Evolutionary conservation across 257 asterid species (phyloP).

Genomic region (Penstemon eatonii): DNA sequence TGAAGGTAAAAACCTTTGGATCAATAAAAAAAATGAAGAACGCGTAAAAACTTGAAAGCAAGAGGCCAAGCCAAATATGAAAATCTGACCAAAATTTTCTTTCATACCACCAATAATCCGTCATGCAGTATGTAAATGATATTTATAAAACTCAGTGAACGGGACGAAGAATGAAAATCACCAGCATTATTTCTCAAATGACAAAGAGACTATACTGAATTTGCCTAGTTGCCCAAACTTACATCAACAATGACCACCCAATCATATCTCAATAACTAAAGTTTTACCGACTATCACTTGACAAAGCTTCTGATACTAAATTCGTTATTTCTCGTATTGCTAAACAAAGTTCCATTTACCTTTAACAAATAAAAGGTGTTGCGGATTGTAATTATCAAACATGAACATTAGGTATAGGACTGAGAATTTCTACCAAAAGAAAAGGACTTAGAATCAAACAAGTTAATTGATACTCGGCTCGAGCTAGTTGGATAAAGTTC

Average conservation of each 20-base stretch:
- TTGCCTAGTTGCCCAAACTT: not conserved
- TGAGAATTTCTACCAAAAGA: no score
- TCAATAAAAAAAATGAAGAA: conserved; percentile 6
- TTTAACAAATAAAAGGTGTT: no score
- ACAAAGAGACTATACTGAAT: not conserved
- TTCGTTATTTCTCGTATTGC: no score
- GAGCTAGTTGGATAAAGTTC: no score
- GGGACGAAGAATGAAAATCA: not conserved
- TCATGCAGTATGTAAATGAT: not conserved
- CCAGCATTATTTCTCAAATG: not conserved
- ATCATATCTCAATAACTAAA: not conserved
- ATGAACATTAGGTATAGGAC: no score
- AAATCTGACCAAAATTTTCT: not conserved
- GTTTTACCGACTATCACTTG: no score
- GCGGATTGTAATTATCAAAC: no score
- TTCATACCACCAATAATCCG: not conserved
- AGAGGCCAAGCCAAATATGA: not conserved
- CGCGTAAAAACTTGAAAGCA: conserved; percentile 14
- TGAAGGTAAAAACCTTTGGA: not conserved
- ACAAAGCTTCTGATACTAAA: no score
- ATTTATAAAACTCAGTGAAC: not conserved
- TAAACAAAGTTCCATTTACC: no score
- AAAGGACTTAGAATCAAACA: no score
- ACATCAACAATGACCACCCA: not conserved
- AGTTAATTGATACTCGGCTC: no score